Percentiles rank a stretch among this genome's conserved stretches.
Evolutionary conservation across 1,139 yeast species (phyloP).

Genomic region (Candida pseudoviswanathii): DNA sequence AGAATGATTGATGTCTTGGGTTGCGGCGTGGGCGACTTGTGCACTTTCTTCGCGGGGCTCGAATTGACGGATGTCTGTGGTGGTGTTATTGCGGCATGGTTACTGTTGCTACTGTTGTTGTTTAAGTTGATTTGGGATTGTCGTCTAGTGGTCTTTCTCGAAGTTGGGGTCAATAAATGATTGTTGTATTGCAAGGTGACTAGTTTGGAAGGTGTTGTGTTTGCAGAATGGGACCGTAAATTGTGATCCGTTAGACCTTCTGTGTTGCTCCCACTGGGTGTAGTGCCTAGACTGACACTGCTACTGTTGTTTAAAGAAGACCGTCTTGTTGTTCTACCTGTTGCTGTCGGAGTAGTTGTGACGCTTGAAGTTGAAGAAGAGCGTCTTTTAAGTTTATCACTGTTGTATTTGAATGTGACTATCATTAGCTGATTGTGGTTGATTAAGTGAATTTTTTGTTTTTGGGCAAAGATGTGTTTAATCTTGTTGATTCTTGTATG

Average conservation of each 20-base stretch:
- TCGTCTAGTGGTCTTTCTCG: conserved; percentile 2
- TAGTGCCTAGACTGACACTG: not conserved
- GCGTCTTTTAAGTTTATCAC: conserved; percentile 8
- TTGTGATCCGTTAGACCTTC: not conserved
- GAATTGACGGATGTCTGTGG: conserved; percentile 6
- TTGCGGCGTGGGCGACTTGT: not conserved
- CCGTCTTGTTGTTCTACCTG: conserved; percentile 4
- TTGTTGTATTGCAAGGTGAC: conserved; percentile 16
- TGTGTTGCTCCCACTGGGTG: not conserved
- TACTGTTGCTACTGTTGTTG: not conserved
- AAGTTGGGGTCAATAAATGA: conserved; percentile 1
- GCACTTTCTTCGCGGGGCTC: conserved; percentile 5
- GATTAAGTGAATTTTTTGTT: not conserved
- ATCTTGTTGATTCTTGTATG: not conserved
- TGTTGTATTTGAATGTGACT: conserved; percentile 19
- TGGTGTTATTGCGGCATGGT: conserved; percentile 1
- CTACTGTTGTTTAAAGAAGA: conserved; percentile 1
- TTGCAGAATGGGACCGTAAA: not conserved
- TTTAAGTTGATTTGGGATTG: not conserved
- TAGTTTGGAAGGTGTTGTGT: conserved; percentile 15
- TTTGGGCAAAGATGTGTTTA: not conserved
- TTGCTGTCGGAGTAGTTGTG: not conserved
- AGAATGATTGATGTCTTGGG: not conserved
- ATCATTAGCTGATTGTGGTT: conserved; percentile 8
- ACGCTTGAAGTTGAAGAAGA: not conserved